Base-by-base conservation (phyloP, 2,329 filamentous ascomycete genomes). In the Byssothecium circinans region DNA sequence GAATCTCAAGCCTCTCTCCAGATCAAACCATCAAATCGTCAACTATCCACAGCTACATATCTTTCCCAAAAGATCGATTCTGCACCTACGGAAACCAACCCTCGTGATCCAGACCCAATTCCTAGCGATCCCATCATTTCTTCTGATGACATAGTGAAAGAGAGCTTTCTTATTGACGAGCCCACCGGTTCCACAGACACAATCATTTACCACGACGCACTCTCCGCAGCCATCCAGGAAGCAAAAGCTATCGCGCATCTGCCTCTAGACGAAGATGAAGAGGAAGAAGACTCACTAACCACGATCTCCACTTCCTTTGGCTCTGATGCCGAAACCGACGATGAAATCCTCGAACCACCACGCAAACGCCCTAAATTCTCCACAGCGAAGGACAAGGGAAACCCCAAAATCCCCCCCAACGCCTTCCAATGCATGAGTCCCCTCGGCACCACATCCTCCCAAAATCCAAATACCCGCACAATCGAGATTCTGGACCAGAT, bases 401-500 rank as follows among this genome's bases (percentile, higher is more conserved):
- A 59, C 68, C 51, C 54, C 65, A 71, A 53, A 70, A 74, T 47
- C 75, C 67, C 3, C 83, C 83, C 50, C 73, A 78, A 25, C 86
- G 82, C 67, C 2, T 84, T 83, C 50, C 73, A 78, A 25, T 86
- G 83, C 61, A 85, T 85, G 81, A 74, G 82, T 36, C 78, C 78
- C 50, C 74, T 79, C 46, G 77, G 77, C 41, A 72, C 72, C 4
- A 65, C 61, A 20, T 67, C 69, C 5, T 65, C 71, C 0, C 65
- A 74, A 11, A 89, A 87, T 56, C 88, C 89, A 0, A 97, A 96
- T 64, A 74, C 76, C 1, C 75, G 80, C 11, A 95, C 88, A 0
- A 91, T 96, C 41, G 80, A 87, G 38, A 76, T 94, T 2, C 75
- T 96, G 4, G 82, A 90, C 59, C 78, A 87, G 56, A 91, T 96